Conservation (phyloP, 768 basidiomycete genomes). For the Leucosporidium creatinivorum region DNA sequence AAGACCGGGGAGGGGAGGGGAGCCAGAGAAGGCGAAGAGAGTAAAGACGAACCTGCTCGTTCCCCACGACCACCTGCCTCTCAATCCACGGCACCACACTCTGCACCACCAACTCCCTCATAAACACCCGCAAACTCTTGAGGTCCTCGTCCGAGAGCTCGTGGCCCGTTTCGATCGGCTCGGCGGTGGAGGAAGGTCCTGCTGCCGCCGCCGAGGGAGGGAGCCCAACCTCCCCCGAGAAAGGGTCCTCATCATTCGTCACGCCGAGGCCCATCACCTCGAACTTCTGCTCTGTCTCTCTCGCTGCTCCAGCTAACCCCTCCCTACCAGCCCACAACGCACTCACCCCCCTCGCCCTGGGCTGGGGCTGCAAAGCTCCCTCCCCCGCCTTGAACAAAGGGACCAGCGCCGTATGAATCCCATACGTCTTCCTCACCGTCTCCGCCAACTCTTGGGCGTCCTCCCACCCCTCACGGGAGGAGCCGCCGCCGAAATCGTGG, state of each 20-base stretch:
- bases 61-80: constrained; percentile 85
- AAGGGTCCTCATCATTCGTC: not conserved
- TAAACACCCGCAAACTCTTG: constrained; percentile 63
- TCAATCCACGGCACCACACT: constrained; percentile 96
- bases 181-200: no score
- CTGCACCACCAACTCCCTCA: constrained; percentile 80
- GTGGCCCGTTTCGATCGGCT: not conserved
- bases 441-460: constrained; percentile 23
- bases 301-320: not conserved
- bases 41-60: constrained; percentile 58
- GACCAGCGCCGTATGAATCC: constrained; percentile 21
- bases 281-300: not conserved
- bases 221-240: not conserved
- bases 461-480: not conserved
- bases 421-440: constrained; percentile 29
- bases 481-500: constrained; percentile 28
- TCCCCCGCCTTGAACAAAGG: constrained; percentile 13
- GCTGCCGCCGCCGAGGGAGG: no score
- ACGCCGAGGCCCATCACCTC: not conserved
- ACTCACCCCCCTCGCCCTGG: not conserved
- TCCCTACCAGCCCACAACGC: not conserved
- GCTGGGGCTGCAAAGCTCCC: not conserved
- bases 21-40: not conserved
- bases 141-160: constrained; percentile 52
- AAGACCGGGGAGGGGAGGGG: not conserved